Evolutionary conservation across 2,329 filamentous ascomycete species (phyloP).

Genomic region (Paraconiothyrium sp.): DNA sequence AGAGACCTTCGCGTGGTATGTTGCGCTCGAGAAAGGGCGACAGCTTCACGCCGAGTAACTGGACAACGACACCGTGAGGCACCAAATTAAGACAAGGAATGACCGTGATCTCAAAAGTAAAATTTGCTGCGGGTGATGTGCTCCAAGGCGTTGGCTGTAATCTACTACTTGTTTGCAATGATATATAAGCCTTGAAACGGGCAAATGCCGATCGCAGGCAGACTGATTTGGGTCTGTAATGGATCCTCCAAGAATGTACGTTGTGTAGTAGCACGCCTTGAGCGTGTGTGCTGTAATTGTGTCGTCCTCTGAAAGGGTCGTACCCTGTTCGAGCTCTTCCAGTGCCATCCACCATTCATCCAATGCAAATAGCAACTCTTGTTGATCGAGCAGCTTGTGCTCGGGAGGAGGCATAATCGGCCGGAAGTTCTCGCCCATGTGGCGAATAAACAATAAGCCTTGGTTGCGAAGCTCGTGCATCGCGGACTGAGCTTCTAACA

Average conservation of each 20-base stretch:
- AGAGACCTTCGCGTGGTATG: constrained; percentile 33
- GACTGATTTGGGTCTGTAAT: constrained; percentile 21
- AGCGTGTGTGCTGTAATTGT: constrained; percentile 24
- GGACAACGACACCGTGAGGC: constrained; percentile 34
- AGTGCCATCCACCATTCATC: constrained; percentile 25
- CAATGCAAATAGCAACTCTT: constrained; percentile 27
- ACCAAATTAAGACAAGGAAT: constrained; percentile 26
- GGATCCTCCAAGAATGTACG: constrained; percentile 23
- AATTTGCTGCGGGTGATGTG: constrained; percentile 23
- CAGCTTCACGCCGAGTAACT: constrained; percentile 30
- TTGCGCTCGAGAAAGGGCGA: constrained; percentile 28
- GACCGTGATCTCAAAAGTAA: constrained; percentile 32
- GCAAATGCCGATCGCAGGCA: constrained; percentile 27
- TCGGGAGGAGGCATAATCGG: constrained; percentile 6
- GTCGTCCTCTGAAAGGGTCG: constrained; percentile 23
- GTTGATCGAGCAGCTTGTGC: constrained; percentile 20
- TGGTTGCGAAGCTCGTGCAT: constrained; percentile 34
- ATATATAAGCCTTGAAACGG: constrained; percentile 29
- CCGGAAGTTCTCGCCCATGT: constrained; percentile 14
- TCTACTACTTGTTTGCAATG: constrained; percentile 32
- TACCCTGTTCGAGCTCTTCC: constrained; percentile 6
- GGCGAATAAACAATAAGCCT: constrained; percentile 23
- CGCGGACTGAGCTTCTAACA: constrained; percentile 29
- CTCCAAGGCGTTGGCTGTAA: constrained; percentile 15
- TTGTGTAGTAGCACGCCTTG: constrained; percentile 26